Conservation (phyloP, 192 early-diverging fungal genomes). For the Allomyces macrogynus region DNA sequence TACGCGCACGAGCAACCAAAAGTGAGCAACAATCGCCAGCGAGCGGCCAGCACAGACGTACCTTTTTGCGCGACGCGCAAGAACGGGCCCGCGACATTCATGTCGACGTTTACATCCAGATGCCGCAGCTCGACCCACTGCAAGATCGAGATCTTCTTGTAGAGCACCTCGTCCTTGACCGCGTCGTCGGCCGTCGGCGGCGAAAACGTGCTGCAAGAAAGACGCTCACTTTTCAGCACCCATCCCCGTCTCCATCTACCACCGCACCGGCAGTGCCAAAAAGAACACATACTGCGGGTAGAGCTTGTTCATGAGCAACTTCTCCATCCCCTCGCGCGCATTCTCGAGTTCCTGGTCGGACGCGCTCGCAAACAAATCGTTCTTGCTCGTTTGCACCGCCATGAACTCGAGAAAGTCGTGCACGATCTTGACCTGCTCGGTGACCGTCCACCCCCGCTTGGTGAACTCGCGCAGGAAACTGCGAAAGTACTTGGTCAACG, state of each 20-base stretch:
- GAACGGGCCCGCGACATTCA: neutral
- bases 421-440: slow-evolving; percentile 56
- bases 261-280: neutral
- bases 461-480: slow-evolving; percentile 53
- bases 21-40: neutral
- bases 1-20: neutral
- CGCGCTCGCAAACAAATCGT: slow-evolving; percentile 36
- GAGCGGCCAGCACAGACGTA: neutral
- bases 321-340: slow-evolving; percentile 66
- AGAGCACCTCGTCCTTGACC: slow-evolving; percentile 51
- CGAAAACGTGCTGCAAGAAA: slow-evolving; percentile 33
- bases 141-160: slow-evolving; percentile 57
- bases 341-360: slow-evolving; percentile 54
- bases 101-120: slow-evolving; percentile 29
- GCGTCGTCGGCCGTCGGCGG: slow-evolving; percentile 54
- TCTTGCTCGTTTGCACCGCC: slow-evolving; percentile 40
- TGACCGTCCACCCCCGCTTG: slow-evolving; percentile 44
- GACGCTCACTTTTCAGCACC: too few relatives aligned
- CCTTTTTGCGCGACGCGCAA: slow-evolving; percentile 3
- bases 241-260: too few relatives aligned
- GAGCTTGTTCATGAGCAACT: slow-evolving; percentile 63
- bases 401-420: slow-evolving; percentile 58
- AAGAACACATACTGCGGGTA: slow-evolving; percentile 24
- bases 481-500: slow-evolving; percentile 40
- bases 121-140: slow-evolving; percentile 51